Evolutionary conservation across 331 rosid genomes (phyloP), one percentile per base, ranked within the genome.

Genomic region (Saraca asoca): DNA sequence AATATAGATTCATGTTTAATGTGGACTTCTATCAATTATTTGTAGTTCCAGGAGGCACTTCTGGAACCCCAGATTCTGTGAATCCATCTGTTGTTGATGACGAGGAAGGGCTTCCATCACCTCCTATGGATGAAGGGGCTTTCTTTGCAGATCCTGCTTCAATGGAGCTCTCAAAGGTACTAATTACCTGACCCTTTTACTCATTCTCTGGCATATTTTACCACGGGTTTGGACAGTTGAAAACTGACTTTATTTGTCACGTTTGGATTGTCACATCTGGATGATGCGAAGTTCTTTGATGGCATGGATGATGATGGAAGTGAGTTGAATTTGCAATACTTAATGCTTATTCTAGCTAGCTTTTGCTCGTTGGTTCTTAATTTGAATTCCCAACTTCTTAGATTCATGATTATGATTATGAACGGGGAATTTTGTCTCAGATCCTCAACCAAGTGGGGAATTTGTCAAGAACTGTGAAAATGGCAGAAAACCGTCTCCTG

Each of bases 221-320:
- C 16, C 14, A 53, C 50, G 46, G 34, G 70, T 39, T 64, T 41
- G 51, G 42, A 51, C 73, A 39, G 24, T 59, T 71, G 10, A 69
- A 67, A 69, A 65, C 89, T 89, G 74, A 91, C 77, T 75, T 6
- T 46, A 37, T 50, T 78, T 62, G 70, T 51, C 76, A 72, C 71
- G 66, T 77, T 68, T 73, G 77, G 59, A 44, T 24, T 51, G 76
- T 60, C 74, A 44, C 62, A 54, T 68, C 65, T 68, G 64, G 78
- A 68, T 43, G 43, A 34, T 54, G 68, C 49, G 75, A 70, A 91
- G 99, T 90, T 94, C 88, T 94, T 94, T 29, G 99, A 90, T 74
- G 99, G 97, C 85, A 86, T 94, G 89, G 99, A 94, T 61, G 99
- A 94, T 55, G 72, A 78, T 57, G 97, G 96, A 90, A 94, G 98